Percentiles rank a stretch among this genome's conserved stretches.
phyloP scores from a whole-genome alignment of 805 yeast genomes.

The Yamadazyma olivae region DNA sequence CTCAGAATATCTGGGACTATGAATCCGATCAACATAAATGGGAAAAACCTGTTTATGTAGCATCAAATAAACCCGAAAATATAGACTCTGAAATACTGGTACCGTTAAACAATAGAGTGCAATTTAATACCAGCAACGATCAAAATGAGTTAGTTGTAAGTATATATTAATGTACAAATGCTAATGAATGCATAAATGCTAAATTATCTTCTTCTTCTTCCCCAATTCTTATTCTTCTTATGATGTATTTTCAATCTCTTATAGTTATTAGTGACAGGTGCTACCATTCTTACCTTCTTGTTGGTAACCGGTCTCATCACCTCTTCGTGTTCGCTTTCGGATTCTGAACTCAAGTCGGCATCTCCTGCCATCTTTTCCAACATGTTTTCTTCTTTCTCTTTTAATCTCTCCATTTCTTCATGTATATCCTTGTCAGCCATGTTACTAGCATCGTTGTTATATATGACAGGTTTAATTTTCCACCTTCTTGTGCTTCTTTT shows the following conservation, averaged over 20 bases:
- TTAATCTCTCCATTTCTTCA: conserved; percentile 32
- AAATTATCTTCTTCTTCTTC: conserved; percentile 23
- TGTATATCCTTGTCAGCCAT: conserved; percentile 41
- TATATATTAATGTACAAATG: conserved; percentile 9
- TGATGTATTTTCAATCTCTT: conserved; percentile 52
- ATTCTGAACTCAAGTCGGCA: conserved; percentile 9
- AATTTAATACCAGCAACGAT: conserved; percentile 20
- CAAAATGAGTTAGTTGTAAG: conserved; percentile 22
- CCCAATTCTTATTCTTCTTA: conserved; percentile 19
- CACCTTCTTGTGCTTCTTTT: conserved; percentile 52
- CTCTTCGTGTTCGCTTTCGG: conserved; percentile 12
- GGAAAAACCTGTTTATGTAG: conserved; percentile 48
- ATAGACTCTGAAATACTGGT: not conserved
- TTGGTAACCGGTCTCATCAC: conserved; percentile 4
- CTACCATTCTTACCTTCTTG: conserved; percentile 16
- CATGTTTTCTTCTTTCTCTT: conserved; percentile 21
- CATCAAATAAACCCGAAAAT: conserved; percentile 1
- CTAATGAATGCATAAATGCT: conserved; percentile 1
- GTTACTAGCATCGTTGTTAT: conserved; percentile 20
- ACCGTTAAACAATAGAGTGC: conserved; percentile 21
- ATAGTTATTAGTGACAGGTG: conserved; percentile 46
- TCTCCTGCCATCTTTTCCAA: conserved; percentile 21
- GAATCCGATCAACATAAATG: conserved; percentile 53
- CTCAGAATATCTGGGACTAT: conserved; percentile 56
- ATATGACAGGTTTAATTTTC: conserved; percentile 42